Evolutionary conservation across 306 rosid genomes (phyloP), one percentile per base, ranked within the genome.

Genomic region (Rosa lucieae): DNA sequence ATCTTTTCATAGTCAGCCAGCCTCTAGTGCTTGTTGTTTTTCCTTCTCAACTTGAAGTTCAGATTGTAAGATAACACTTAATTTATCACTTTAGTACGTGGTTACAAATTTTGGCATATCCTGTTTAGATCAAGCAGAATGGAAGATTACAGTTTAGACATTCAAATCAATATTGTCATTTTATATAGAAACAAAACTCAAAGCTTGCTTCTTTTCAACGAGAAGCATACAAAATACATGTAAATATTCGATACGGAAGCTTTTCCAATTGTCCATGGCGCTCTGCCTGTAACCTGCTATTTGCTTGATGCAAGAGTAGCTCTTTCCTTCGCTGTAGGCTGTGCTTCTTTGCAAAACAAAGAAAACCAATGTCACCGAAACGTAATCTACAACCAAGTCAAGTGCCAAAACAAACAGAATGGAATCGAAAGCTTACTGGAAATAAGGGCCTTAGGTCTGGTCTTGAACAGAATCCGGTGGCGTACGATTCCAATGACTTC

Each of bases 361-460:
- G 9, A 43, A 32, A 14, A 4, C 70, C 49, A 55, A 10, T 42
- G 39, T 51, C 47, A 48, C 29, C 59, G 1, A 58, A 67, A 39
- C 7, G 10, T 6, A 67, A 1, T 18, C 9, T 7, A 39, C 32
- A 44, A 18, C 37, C 32, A 78, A 65, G 3, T 6, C 8, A 6
- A 53, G 3, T 12, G 52, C 10, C 48, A 42, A n/a, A 5, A 40
- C 39, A 15, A 4, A 46, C 10, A 13, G 5, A 32, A 69, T 20
- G 39, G 20, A 3, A 65, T 8, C 32, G 15, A 80, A 2, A 20
- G 39, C 90, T 89, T 85, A 89, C 97, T 91, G 75, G 99, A 92
- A 82, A 95, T 92, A 48, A 95, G 83, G 81, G 93, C 97, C 80
- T 82, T 91, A 5, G 99, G 99, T 82, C 97, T 89, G 79, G 83